A percentile compares a stretch with the other conserved stretches of the same genome.
Evolutionary conservation across 2,329 filamentous ascomycete genomes (phyloP).

Genomic region (Tolypocladium tropicale): DNA sequence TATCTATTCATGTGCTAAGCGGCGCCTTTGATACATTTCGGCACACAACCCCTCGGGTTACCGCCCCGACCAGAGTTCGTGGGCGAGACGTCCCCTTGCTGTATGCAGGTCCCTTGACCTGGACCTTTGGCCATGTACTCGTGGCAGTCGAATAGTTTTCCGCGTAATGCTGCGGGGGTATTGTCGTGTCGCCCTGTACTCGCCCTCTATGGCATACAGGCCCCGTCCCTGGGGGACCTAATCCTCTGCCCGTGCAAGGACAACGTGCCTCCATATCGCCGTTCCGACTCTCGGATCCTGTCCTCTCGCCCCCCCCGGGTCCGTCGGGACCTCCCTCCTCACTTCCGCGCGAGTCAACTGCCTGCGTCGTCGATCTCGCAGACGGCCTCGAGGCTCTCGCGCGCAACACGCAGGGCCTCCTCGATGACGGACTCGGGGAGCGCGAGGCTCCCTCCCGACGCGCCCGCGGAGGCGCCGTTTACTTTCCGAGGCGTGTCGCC

Average conservation of each 20-base stretch:
- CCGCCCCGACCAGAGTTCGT: background rate
- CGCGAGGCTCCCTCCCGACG: conserved; percentile 27
- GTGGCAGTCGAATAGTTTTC: background rate
- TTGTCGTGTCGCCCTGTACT: background rate
- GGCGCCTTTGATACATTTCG: background rate
- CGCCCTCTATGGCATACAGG: background rate
- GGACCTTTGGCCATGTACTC: background rate
- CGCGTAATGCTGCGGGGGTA: background rate
- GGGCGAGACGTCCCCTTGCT: background rate
- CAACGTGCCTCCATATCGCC: background rate
- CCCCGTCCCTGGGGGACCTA: background rate
- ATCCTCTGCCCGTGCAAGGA: background rate
- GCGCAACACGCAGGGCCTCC: conserved; percentile 49
- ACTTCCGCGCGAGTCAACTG: background rate
- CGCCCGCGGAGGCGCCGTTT: conserved; percentile 16
- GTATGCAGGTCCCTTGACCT: background rate
- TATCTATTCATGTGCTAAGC: background rate
- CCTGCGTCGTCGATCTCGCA: conserved; percentile 24
- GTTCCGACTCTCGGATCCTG: background rate
- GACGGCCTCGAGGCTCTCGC: conserved; percentile 46
- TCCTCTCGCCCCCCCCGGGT: background rate
- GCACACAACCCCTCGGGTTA: background rate
- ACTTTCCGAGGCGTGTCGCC: conserved; percentile 15
- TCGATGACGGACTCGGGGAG: conserved; percentile 50
- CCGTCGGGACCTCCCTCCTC: too few relatives aligned